Conservation (phyloP, 1,139 yeast species). For the Debaryomyces udenii region DNA sequence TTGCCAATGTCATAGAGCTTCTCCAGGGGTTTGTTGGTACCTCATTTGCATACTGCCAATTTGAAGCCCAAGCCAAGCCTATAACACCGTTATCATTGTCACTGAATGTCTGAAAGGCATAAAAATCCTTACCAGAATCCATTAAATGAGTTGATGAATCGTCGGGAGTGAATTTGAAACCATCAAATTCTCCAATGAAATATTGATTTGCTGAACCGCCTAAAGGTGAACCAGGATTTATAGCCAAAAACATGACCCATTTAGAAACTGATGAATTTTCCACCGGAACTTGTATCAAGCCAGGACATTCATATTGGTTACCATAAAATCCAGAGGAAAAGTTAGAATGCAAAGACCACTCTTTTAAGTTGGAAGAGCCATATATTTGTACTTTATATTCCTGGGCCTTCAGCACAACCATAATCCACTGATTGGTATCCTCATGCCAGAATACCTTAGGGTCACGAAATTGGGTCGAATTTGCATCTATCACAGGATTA, state of each 20-base stretch:
- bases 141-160: conserved; percentile 25
- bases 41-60: conserved; percentile 36
- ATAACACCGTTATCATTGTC: conserved; percentile 21
- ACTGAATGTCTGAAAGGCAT: conserved; percentile 34
- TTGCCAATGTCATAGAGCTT: conserved; percentile 31
- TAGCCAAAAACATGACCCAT: conserved; percentile 37
- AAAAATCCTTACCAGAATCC: conserved; percentile 37
- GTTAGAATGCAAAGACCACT: conserved; percentile 31
- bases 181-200: conserved; percentile 42
- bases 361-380: conserved; percentile 28
- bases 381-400: conserved; percentile 32
- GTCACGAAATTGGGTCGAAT: conserved; percentile 36
- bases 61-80: conserved; percentile 42
- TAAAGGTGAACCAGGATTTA: conserved; percentile 39
- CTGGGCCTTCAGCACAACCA: conserved; percentile 35
- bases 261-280: conserved; percentile 19
- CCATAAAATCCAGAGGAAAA: conserved; percentile 35
- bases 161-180: conserved; percentile 30
- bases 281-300: conserved; percentile 27
- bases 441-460: conserved; percentile 44
- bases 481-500: conserved; percentile 34
- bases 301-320: conserved; percentile 42
- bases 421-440: conserved; percentile 32
- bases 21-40: conserved; percentile 36
- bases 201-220: conserved; percentile 42